These are phyloP conservation scores for Hypocreales sp. DNA, from an alignment of 2,329 filamentous ascomycete species.

Conservation along the genomic window DNA sequence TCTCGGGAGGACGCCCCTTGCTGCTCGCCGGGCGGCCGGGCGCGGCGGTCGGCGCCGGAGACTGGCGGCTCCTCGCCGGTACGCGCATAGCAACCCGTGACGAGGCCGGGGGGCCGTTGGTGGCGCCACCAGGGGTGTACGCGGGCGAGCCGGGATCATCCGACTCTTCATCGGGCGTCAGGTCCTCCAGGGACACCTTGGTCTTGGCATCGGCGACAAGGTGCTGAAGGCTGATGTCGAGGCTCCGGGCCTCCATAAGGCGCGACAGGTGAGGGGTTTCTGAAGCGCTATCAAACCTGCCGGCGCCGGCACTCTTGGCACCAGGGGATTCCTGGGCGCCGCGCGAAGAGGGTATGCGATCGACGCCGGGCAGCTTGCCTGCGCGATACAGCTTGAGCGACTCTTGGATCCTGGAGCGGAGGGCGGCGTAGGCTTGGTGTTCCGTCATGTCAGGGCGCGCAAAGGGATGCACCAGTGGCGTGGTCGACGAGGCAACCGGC, in stretches of 20 bases:
- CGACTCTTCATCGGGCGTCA: constrained; percentile 38
- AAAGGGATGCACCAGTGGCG: constrained; percentile 17
- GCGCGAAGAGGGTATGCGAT: constrained; percentile 24
- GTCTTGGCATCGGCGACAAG: constrained; percentile 44
- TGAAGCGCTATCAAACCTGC: constrained; percentile 33
- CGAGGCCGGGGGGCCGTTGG: constrained; percentile 10
- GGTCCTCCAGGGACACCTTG: constrained; percentile 32
- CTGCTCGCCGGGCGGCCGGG: constrained; percentile 36
- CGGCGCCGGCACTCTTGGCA: neutral
- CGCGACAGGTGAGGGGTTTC: constrained; percentile 53
- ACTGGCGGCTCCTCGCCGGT: constrained; percentile 40
- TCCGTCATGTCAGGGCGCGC: constrained; percentile 31
- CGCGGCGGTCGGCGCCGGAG: constrained; percentile 26
- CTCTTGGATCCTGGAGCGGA: constrained; percentile 36
- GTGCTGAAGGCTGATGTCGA: constrained; percentile 42
- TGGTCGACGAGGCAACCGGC: constrained; percentile 4
- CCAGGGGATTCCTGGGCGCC: constrained; percentile 4
- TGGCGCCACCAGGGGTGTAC: constrained; percentile 3
- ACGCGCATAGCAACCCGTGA: constrained; percentile 36
- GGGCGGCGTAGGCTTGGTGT: constrained; percentile 32
- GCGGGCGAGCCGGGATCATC: constrained; percentile 17
- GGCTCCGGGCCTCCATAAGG: constrained; percentile 45
- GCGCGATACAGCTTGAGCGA: constrained; percentile 36
- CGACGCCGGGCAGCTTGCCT: constrained; percentile 33
- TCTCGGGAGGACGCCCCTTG: constrained; percentile 31